Evolutionary conservation across 495 filamentous ascomycete genomes (phyloP).

Genomic region (Penicillium verhagenii): DNA sequence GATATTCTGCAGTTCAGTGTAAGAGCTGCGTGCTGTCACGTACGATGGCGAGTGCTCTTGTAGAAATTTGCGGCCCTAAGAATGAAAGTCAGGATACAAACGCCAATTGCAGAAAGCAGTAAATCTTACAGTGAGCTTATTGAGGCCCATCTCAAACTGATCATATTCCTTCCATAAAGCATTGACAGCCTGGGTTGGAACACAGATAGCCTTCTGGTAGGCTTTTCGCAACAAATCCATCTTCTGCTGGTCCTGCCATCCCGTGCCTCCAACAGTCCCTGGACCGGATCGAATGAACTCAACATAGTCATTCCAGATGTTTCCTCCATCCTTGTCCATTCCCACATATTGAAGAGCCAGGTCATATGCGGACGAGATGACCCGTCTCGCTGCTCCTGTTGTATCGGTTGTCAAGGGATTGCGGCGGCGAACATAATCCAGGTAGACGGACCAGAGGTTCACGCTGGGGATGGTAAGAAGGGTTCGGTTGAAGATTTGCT

Average conservation of each 20-base stretch:
- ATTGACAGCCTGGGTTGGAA: slow-evolving; percentile 78
- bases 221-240: slow-evolving; percentile 89
- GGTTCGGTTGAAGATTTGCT: slow-evolving; percentile 75
- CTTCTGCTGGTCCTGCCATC: slow-evolving; percentile 97
- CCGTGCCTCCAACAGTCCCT: slow-evolving; percentile 75
- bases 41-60: slow-evolving; percentile 89
- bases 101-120: not conserved
- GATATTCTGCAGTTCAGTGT: slow-evolving; percentile 79
- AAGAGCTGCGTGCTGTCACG: slow-evolving; percentile 87
- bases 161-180: slow-evolving; percentile 96
- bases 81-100: slow-evolving; percentile 21
- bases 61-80: slow-evolving; percentile 83
- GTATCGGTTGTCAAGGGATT: slow-evolving; percentile 82
- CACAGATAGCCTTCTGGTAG: slow-evolving; percentile 82
- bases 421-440: slow-evolving; percentile 89
- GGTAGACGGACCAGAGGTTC: slow-evolving; percentile 86
- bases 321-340: slow-evolving; percentile 86
- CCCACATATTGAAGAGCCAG: slow-evolving; percentile 87
- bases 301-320: slow-evolving; percentile 90
- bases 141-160: slow-evolving; percentile 86
- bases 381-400: slow-evolving; percentile 69
- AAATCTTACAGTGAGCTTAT: slow-evolving; percentile 72
- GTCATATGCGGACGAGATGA: slow-evolving; percentile 81
- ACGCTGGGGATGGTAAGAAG: slow-evolving; percentile 74
- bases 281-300: slow-evolving; percentile 85